Base-by-base conservation (phyloP, 495 filamentous ascomycete species). In the Aspergillus mulundensis region DNA sequence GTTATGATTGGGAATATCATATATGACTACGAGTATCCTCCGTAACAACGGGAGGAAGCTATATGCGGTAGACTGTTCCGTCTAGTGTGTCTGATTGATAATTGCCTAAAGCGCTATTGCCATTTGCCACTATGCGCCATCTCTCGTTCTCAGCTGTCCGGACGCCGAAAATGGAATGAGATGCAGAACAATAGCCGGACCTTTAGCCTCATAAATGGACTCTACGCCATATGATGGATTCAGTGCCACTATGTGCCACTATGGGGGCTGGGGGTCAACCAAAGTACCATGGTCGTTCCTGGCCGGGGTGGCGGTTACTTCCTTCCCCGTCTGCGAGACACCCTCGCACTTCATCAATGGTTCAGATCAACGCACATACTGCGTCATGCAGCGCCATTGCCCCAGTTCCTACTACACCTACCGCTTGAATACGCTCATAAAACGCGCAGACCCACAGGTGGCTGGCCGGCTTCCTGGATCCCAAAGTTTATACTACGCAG, bases 391-490 rank as follows among this genome's bases (percentile, higher is more conserved):
- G 20, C 48, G 30, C 12, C 5, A n/a, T 50, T 12, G 19, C 34
- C 48, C 48, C 28, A 47, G 14, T 8, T 30, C n/a, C 44, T 12
- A 3, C 7, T 4, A 10, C 15, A 18, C 7, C 3, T 15, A 15
- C 20, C 18, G 38, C 6, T 11, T 2, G 8, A 7, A n/a, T 25
- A 16, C 43, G 12, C 30, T 14, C 32, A 10, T 6, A 11, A 12
- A 34, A 5, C 8, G 11, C 5, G 21, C 28, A 18, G 45, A 39
- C 34, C 20, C 48, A 40, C 24, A 5, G 14, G 38, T 53, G 15
- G 21, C 49, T 51, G 23, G 1, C 38, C 15, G 49, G 32, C 32
- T 36, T 28, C 43, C 45, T 50, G 50, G 44, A 20, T 54, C 43
- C 23, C 24, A 7, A 32, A 59, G 14, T 24, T 23, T 14, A 44